phyloP scores from a whole-genome alignment of 2,329 filamentous ascomycete genomes.

The Aspergillus luchuensis region DNA sequence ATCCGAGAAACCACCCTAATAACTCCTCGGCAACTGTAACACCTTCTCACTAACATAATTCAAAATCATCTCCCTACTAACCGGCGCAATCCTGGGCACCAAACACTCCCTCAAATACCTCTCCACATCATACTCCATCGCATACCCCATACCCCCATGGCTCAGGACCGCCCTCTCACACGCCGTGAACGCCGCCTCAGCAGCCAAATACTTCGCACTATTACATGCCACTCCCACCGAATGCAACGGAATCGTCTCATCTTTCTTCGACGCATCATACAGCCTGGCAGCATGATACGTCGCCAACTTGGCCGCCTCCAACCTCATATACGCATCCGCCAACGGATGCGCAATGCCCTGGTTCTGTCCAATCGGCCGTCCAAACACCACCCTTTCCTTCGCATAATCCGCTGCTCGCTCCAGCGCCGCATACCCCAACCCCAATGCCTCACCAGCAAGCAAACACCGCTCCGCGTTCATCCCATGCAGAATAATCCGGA shows the following conservation, averaged over 20 bases:
- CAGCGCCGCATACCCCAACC: constrained; percentile 73
- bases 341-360: constrained; percentile 63
- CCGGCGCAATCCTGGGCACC: constrained; percentile 61
- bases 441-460: constrained; percentile 76
- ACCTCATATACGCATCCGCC: constrained; percentile 61
- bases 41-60: constrained; percentile 51
- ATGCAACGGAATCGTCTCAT: constrained; percentile 55
- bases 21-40: constrained; percentile 46
- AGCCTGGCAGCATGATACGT: constrained; percentile 63
- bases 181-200: constrained; percentile 62
- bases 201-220: constrained; percentile 68
- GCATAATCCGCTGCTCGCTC: constrained; percentile 67
- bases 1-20: constrained; percentile 25
- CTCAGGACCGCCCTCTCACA: constrained; percentile 60
- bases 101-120: constrained; percentile 61
- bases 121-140: constrained; percentile 64
- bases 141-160: constrained; percentile 66
- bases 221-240: constrained; percentile 67
- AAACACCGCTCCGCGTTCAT: constrained; percentile 80
- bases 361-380: constrained; percentile 60
- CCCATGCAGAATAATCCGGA: constrained; percentile 75
- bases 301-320: constrained; percentile 62
- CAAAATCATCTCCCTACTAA: constrained; percentile 55
- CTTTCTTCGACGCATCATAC: constrained; percentile 57
- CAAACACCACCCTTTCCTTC: constrained; percentile 62